Conservation (phyloP, 2,329 filamentous ascomycete species). For the Fusarium mundagurra region DNA sequence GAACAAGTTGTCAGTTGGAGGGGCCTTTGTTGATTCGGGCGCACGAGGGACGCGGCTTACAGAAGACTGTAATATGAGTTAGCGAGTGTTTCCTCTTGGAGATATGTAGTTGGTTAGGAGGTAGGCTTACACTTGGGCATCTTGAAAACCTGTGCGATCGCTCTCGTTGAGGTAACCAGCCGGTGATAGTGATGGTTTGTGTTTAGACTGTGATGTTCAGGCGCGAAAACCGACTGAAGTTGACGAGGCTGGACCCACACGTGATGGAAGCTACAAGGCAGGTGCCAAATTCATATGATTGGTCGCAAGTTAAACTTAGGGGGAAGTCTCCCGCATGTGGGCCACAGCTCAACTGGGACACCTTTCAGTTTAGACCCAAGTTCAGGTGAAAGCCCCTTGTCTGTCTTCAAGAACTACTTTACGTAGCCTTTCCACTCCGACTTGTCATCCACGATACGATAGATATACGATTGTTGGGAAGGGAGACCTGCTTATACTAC, state of each 20-base stretch:
- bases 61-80: slow-evolving; percentile 38
- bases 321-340: slow-evolving; percentile 28
- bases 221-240: slow-evolving; percentile 36
- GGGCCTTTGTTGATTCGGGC: slow-evolving; percentile 13
- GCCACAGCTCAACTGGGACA: slow-evolving; percentile 44
- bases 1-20: slow-evolving; percentile 45
- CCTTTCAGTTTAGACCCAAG: slow-evolving; percentile 44
- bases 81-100: slow-evolving; percentile 48
- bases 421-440: slow-evolving; percentile 38
- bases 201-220: slow-evolving; percentile 16
- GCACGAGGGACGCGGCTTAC: slow-evolving; percentile 29
- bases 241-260: slow-evolving; percentile 46
- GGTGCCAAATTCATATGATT: slow-evolving; percentile 30
- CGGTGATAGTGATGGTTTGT: slow-evolving; percentile 1
- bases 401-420: slow-evolving; percentile 31
- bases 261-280: slow-evolving; percentile 42
- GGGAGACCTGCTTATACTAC: slow-evolving; percentile 6
- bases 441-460: slow-evolving; percentile 18
- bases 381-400: slow-evolving; percentile 29
- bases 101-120: background rate
- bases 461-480: slow-evolving; percentile 7
- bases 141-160: slow-evolving; percentile 52
- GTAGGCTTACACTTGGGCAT: slow-evolving; percentile 87
- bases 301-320: slow-evolving; percentile 3
- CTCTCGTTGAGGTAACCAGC: slow-evolving; percentile 16